phyloP scores from a whole-genome alignment of 805 yeast genomes.

The Priceomyces carsonii region DNA sequence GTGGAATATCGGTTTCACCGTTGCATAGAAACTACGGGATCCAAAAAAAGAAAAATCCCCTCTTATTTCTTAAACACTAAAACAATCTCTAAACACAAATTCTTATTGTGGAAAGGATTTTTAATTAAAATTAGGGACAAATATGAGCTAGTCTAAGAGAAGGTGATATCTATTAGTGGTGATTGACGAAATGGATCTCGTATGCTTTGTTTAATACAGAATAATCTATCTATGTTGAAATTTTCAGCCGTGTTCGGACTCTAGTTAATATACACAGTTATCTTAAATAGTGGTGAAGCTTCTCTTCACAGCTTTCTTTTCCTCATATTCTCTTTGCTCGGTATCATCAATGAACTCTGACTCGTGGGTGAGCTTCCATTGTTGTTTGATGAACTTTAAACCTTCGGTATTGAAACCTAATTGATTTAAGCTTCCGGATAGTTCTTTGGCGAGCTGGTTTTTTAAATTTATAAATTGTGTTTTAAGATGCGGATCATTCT shows the following conservation, averaged over 20 bases:
- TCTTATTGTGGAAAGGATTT: too few species aligned
- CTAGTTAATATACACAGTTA: background rate
- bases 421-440: constrained; percentile 52
- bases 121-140: too few species aligned
- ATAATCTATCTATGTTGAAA: background rate
- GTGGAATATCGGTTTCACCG: constrained; percentile 1
- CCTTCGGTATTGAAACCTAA: constrained; percentile 89
- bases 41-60: constrained; percentile 3
- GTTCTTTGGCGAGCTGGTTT: constrained; percentile 55
- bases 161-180: background rate
- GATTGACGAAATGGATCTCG: background rate
- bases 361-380: constrained; percentile 78
- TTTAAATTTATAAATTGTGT: constrained; percentile 66
- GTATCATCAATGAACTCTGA: constrained; percentile 71
- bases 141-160: background rate
- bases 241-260: constrained; percentile 5
- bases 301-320: constrained; percentile 66
- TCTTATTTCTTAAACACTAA: too few species aligned
- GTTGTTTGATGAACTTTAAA: constrained; percentile 65
- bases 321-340: constrained; percentile 54
- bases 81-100: too few species aligned
- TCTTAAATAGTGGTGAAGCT: constrained; percentile 56
- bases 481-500: constrained; percentile 63
- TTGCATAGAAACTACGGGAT: background rate
- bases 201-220: background rate